Conservation (phyloP, 306 rosid genomes). For the Cucurbita maxima region DNA sequence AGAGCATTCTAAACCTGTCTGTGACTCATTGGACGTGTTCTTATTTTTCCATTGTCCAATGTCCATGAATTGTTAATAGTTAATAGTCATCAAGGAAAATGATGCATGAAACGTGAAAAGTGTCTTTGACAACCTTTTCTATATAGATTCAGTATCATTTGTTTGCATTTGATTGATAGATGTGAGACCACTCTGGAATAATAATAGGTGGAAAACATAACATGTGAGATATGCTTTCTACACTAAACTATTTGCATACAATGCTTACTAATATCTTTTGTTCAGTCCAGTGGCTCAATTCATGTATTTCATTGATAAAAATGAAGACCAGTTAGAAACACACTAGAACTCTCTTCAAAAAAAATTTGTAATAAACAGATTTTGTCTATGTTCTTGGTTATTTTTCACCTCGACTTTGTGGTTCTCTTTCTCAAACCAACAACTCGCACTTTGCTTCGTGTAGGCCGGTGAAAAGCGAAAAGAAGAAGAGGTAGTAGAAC, state of each 20-base stretch:
- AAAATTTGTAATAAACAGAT: no score
- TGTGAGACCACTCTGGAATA: no score
- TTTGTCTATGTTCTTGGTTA: neutral
- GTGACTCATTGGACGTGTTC: neutral
- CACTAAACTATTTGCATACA: no score
- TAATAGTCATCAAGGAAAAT: neutral
- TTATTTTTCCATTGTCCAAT: neutral
- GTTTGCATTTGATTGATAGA: no score
- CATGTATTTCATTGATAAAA: no score
- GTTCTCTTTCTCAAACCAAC: neutral
- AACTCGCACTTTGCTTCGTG: slow-evolving; percentile 3
- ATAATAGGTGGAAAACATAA: no score
- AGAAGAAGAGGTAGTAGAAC: slow-evolving; percentile 92
- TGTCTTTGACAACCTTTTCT: neutral
- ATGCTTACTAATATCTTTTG: no score
- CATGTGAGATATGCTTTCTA: no score
- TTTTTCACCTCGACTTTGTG: neutral
- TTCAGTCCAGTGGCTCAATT: no score
- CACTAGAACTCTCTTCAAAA: no score
- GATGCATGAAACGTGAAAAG: neutral
- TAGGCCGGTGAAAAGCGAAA: slow-evolving; percentile 97
- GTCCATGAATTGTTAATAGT: neutral
- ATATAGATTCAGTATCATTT: no score
- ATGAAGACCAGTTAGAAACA: no score
- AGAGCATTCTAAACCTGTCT: neutral